phyloP scores from a whole-genome alignment of 345 rosid genomes.

The Eucalyptus tenuipes region DNA sequence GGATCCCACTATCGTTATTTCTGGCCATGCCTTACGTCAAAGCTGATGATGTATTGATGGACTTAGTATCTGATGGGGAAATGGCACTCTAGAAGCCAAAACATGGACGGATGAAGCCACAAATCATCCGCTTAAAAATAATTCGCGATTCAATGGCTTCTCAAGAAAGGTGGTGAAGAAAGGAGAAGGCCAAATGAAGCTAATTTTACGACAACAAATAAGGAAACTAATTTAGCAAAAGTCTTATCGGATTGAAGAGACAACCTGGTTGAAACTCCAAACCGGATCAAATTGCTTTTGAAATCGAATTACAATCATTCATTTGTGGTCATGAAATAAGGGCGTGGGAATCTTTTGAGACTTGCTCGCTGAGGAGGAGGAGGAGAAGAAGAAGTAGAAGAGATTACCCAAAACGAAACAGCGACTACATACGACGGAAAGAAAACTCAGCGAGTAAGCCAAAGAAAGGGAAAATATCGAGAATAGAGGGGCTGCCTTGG shows the following conservation, averaged over 20 bases:
- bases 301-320: neutral
- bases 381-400: neutral
- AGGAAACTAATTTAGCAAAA: neutral
- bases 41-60: neutral
- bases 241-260: neutral
- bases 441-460: neutral
- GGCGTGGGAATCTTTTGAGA: neutral
- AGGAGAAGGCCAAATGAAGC: neutral
- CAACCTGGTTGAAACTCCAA: neutral
- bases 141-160: neutral
- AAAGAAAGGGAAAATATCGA: neutral
- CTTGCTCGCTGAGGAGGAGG: neutral
- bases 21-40: neutral
- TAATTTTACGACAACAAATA: neutral
- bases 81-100: neutral
- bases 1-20: neutral
- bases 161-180: neutral
- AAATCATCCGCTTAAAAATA: neutral
- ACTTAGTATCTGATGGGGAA: neutral
- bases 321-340: neutral
- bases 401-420: neutral
- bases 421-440: neutral
- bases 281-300: neutral
- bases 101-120: neutral
- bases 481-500: neutral